Percentiles rank a stretch among this genome's conserved stretches.
Conservation (phyloP, 1,139 yeast species). For the Saccharomyces hybrid region DNA sequence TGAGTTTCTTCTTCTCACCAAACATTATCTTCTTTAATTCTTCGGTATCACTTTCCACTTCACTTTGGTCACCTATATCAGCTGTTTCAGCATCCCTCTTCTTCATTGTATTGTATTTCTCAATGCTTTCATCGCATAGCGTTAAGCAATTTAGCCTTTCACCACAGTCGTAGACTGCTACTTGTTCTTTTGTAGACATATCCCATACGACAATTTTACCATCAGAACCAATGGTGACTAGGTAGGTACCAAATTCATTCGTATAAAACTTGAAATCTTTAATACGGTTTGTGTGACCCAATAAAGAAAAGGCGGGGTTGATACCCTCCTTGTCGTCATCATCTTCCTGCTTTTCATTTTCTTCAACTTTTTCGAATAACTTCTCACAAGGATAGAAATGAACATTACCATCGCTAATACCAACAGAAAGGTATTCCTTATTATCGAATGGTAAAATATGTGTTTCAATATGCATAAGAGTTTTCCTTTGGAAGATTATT, state of each 20-base stretch:
- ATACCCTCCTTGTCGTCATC: slow-evolving; percentile 16
- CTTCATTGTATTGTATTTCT: slow-evolving; percentile 63
- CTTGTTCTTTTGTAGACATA: slow-evolving; percentile 56
- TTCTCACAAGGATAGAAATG: slow-evolving; percentile 42
- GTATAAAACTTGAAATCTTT: slow-evolving; percentile 60
- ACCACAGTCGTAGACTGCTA: slow-evolving; percentile 88
- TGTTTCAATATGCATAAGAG: slow-evolving; percentile 64
- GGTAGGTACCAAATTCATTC: slow-evolving; percentile 40
- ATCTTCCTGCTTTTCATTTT: slow-evolving; percentile 26
- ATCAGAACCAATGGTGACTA: slow-evolving; percentile 84
- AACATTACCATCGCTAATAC: slow-evolving; percentile 68
- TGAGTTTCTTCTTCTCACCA: slow-evolving; percentile 33
- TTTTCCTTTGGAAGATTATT: slow-evolving; percentile 39
- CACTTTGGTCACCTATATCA: slow-evolving; percentile 42
- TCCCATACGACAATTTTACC: slow-evolving; percentile 93
- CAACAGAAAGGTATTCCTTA: slow-evolving; percentile 52
- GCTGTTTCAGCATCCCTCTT: slow-evolving; percentile 55
- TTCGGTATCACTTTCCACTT: slow-evolving; percentile 38
- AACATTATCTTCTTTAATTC: slow-evolving; percentile 37
- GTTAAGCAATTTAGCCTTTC: slow-evolving; percentile 85
- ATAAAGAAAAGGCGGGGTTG: slow-evolving; percentile 48
- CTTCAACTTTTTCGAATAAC: slow-evolving; percentile 31
- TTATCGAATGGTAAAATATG: slow-evolving; percentile 35
- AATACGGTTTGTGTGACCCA: slow-evolving; percentile 80
- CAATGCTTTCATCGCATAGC: slow-evolving; percentile 70